Conservation (phyloP, 2,329 filamentous ascomycete species). For the Sporothrix humicola region DNA sequence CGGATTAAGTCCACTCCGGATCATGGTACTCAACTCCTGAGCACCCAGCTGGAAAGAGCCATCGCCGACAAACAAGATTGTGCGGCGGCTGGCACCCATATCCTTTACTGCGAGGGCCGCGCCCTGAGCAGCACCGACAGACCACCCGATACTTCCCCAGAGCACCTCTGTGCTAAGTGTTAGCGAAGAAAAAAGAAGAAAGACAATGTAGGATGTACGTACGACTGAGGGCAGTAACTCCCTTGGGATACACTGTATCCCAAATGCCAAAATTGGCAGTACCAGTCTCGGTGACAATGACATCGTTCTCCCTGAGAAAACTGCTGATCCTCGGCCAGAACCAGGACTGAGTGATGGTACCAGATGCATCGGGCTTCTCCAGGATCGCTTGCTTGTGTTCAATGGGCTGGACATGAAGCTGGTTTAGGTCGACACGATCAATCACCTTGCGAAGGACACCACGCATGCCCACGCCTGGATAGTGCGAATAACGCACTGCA, state of each 20-base stretch:
- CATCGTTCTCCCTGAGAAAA: conserved; percentile 61
- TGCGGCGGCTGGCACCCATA: conserved; percentile 61
- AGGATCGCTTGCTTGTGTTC: conserved; percentile 56
- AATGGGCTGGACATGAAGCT: conserved; percentile 61
- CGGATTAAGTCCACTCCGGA: conserved; percentile 73
- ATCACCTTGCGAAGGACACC: conserved; percentile 76
- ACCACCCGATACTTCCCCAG: conserved; percentile 69
- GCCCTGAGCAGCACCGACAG: conserved; percentile 63
- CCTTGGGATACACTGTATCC: conserved; percentile 77
- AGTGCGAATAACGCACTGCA: conserved; percentile 77
- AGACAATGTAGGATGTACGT: conserved; percentile 44
- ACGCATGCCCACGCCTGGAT: conserved; percentile 77
- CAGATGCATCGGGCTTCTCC: conserved; percentile 30
- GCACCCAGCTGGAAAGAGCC: conserved; percentile 84
- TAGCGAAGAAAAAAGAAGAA: neutral
- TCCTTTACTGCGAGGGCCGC: conserved; percentile 71
- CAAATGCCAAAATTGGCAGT: conserved; percentile 88
- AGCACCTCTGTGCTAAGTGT: conserved; percentile 49
- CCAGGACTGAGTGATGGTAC: conserved; percentile 38
- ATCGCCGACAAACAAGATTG: conserved; percentile 87
- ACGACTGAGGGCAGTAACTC: conserved; percentile 66
- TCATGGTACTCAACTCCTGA: conserved; percentile 84
- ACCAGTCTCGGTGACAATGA: conserved; percentile 85
- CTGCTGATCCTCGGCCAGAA: conserved; percentile 39
- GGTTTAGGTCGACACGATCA: conserved; percentile 60